Evolutionary conservation across 768 basidiomycete species (phyloP).

Genomic region (Lactarius vividus): DNA sequence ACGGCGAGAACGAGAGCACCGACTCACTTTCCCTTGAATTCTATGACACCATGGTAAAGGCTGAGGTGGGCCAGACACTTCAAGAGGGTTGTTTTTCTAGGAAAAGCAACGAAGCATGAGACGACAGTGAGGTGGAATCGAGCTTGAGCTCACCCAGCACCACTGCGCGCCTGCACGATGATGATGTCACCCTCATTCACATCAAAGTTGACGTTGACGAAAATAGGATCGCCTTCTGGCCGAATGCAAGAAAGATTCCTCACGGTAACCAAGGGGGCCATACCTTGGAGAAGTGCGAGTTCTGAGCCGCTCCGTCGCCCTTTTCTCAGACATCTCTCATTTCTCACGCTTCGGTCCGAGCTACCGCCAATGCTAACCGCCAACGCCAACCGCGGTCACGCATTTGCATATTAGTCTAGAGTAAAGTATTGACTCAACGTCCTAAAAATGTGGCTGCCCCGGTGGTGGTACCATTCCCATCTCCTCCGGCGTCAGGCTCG

Average conservation of each 20-base stretch:
- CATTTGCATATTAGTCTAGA: slow-evolving; percentile 29
- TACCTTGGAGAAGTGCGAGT: neutral
- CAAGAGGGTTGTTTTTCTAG: slow-evolving; percentile 67
- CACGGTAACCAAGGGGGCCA: slow-evolving; percentile 47
- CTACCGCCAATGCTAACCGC: neutral
- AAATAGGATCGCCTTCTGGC: slow-evolving; percentile 49
- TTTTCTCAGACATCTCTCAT: neutral
- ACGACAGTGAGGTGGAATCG: neutral
- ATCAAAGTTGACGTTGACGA: slow-evolving; percentile 57
- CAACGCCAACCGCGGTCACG: neutral
- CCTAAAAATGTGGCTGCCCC: slow-evolving; percentile 27
- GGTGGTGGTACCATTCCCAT: slow-evolving; percentile 48
- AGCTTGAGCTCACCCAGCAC: slow-evolving; percentile 54
- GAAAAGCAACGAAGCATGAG: neutral
- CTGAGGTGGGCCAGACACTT: slow-evolving; percentile 84
- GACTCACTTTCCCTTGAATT: slow-evolving; percentile 65
- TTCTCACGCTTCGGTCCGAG: slow-evolving; percentile 22
- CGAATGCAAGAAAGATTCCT: slow-evolving; percentile 49
- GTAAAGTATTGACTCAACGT: slow-evolving; percentile 24
- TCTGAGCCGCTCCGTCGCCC: neutral
- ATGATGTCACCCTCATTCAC: slow-evolving; percentile 74
- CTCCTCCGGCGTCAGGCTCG: slow-evolving; percentile 76
- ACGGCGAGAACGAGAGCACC: neutral
- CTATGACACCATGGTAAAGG: slow-evolving; percentile 61
- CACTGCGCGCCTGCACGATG: slow-evolving; percentile 76